Percentiles rank a stretch among this genome's conserved stretches.
Conservation (phyloP, 2,329 filamentous ascomycete genomes). For the Aspergillus hortae region DNA sequence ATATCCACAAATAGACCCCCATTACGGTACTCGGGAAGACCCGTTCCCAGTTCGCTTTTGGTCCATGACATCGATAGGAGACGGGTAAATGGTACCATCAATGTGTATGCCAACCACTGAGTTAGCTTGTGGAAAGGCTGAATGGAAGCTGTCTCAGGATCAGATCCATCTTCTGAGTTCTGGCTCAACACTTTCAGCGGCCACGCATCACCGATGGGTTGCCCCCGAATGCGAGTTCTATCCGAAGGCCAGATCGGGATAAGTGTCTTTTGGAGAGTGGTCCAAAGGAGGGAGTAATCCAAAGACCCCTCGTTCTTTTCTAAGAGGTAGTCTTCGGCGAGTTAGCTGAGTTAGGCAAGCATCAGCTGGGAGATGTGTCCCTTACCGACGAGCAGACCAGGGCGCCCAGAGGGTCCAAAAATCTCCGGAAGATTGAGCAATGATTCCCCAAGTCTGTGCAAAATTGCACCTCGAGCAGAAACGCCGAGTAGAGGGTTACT, state of each 20-base stretch:
- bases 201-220: slow-evolving; percentile 52
- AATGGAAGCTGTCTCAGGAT: slow-evolving; percentile 26
- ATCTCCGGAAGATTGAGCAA: slow-evolving; percentile 36
- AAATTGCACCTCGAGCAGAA: slow-evolving; percentile 40
- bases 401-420: slow-evolving; percentile 44
- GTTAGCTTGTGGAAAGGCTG: slow-evolving; percentile 62
- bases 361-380: background rate
- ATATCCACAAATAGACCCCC: slow-evolving; percentile 65
- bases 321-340: slow-evolving; percentile 39
- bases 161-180: slow-evolving; percentile 8
- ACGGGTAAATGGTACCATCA: slow-evolving; percentile 62
- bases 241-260: slow-evolving; percentile 50
- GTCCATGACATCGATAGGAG: slow-evolving; percentile 52
- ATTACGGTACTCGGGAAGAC: slow-evolving; percentile 69
- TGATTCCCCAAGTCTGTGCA: slow-evolving; percentile 44
- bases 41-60: slow-evolving; percentile 58
- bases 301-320: slow-evolving; percentile 31
- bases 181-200: slow-evolving; percentile 31
- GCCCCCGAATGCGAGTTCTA: slow-evolving; percentile 38
- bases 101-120: slow-evolving; percentile 70
- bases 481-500: slow-evolving; percentile 48
- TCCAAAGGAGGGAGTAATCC: slow-evolving; percentile 48
- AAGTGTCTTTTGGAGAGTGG: slow-evolving; percentile 28
- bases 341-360: background rate
- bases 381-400: slow-evolving; percentile 49